Percentiles rank a stretch among this genome's conserved stretches.
phyloP scores from a whole-genome alignment of 768 basidiomycete species.

The Boletus vinaceobasis region DNA sequence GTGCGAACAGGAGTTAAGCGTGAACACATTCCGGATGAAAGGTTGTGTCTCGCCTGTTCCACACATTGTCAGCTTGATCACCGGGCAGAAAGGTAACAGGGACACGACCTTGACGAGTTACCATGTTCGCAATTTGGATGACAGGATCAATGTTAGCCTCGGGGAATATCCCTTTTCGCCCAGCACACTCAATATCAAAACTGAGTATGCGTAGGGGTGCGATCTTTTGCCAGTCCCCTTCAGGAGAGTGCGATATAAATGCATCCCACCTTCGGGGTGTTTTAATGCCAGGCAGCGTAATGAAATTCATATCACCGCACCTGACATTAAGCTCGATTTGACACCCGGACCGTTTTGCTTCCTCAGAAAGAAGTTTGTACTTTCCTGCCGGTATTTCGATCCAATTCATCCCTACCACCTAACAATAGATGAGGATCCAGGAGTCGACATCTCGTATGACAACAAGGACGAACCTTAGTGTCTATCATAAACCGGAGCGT shows the following conservation, averaged over 20 bases:
- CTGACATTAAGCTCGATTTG: conserved; percentile 83
- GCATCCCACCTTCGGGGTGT: conserved; percentile 59
- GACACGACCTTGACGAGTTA: conserved; percentile 83
- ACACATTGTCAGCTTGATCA: conserved; percentile 1
- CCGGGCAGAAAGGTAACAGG: not conserved
- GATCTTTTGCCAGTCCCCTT: conserved; percentile 87
- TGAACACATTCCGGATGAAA: conserved; percentile 95
- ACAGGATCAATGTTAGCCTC: conserved; percentile 89
- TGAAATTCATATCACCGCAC: conserved; percentile 38
- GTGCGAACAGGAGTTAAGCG: conserved; percentile 88
- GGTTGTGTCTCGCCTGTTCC: conserved; percentile 80
- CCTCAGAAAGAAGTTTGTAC: conserved; percentile 60
- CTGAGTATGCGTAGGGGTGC: conserved; percentile 93
- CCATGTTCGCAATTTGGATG: conserved; percentile 99
- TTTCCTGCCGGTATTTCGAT: conserved; percentile 85
- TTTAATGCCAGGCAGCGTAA: conserved; percentile 4
- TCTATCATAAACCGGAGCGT: conserved; percentile 97
- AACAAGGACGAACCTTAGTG: conserved; percentile 58
- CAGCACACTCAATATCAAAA: conserved; percentile 99
- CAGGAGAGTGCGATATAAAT: conserved; percentile 88
- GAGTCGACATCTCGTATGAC: not conserved
- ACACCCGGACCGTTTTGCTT: conserved; percentile 70
- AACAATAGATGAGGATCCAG: not conserved
- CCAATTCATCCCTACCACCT: conserved; percentile 99
- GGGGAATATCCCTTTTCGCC: conserved; percentile 95